Conservation (phyloP, 1,284 basidiomycete genomes). For the Sanguinoderma infundibulare region DNA sequence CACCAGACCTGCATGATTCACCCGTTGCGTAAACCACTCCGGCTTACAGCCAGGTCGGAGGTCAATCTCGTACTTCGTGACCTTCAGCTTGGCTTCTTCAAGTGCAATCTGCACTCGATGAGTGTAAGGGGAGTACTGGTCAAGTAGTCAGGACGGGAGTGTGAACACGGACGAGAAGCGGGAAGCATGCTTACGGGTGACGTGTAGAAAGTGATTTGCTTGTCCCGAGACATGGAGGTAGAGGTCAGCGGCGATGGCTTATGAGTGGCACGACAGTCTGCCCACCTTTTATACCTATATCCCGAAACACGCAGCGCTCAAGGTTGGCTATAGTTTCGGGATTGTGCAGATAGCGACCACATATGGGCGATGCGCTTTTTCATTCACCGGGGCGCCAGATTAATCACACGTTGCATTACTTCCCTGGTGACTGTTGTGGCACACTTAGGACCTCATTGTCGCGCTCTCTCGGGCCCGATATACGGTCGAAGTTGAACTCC, state of each 20-base stretch:
- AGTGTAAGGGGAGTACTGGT: constrained; percentile 23
- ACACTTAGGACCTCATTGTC: constrained; percentile 14
- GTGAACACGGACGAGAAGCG: neutral
- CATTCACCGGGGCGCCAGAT: constrained; percentile 10
- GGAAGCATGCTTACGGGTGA: constrained; percentile 11
- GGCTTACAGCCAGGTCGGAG: constrained; percentile 41
- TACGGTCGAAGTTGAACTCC: constrained; percentile 5
- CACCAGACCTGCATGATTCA: constrained; percentile 44
- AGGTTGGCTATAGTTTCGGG: neutral
- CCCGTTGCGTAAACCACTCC: constrained; percentile 36
- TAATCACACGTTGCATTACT: constrained; percentile 14
- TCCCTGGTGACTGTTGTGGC: constrained; percentile 4
- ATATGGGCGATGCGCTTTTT: constrained; percentile 14
- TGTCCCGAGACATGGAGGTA: constrained; percentile 9
- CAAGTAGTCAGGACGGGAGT: neutral
- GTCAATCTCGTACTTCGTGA: constrained; percentile 30
- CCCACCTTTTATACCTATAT: constrained; percentile 19
- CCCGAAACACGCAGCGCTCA: constrained; percentile 10
- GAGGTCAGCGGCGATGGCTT: neutral
- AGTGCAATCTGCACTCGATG: constrained; percentile 27
- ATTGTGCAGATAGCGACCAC: constrained; percentile 6
- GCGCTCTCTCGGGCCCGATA: constrained; percentile 16
- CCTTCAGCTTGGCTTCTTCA: constrained; percentile 29
- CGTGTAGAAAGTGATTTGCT: constrained; percentile 25
- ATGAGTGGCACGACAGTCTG: neutral